A percentile compares a stretch with the other conserved stretches of the same genome.
These are phyloP conservation scores for Triticum timopheevii DNA, from an alignment of 176 grass and related monocot species.

Conservation along the genomic window DNA sequence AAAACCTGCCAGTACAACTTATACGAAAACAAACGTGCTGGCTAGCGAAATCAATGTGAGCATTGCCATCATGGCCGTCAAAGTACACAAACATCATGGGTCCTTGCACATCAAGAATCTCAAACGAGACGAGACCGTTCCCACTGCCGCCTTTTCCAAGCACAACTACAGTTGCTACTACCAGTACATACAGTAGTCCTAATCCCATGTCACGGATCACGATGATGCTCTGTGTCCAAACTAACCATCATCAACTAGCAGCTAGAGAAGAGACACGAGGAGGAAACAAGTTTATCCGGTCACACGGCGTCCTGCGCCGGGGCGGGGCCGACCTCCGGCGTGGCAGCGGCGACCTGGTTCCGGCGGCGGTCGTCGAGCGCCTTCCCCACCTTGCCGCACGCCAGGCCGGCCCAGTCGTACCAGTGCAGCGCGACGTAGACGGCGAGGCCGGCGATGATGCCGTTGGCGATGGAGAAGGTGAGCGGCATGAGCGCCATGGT, in stretches of 20 bases:
- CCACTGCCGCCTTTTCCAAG: neutral
- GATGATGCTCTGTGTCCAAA: neutral
- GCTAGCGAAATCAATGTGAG: constrained; percentile 6
- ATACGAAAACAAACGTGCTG: neutral
- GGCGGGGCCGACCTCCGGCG: neutral
- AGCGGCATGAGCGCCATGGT: constrained; percentile 82
- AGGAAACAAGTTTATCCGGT: neutral
- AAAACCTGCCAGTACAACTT: neutral
- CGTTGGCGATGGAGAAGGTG: constrained; percentile 74
- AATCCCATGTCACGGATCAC: neutral
- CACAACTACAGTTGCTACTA: neutral
- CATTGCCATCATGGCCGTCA: constrained; percentile 25
- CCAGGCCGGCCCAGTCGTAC: constrained; percentile 39
- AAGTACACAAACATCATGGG: constrained; percentile 20
- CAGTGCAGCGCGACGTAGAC: constrained; percentile 52
- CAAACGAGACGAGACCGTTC: neutral
- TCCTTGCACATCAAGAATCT: constrained; percentile 26
- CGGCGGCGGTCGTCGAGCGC: constrained; percentile 33
- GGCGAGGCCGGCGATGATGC: constrained; percentile 62
- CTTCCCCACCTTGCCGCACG: neutral
- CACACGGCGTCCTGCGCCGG: neutral
- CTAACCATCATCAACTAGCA: neutral
- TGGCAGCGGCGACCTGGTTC: constrained; percentile 37
- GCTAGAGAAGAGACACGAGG: no score
- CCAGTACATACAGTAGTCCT: neutral